Conservation (phyloP, 768 basidiomycete species). For the Tulasnella sp. region DNA sequence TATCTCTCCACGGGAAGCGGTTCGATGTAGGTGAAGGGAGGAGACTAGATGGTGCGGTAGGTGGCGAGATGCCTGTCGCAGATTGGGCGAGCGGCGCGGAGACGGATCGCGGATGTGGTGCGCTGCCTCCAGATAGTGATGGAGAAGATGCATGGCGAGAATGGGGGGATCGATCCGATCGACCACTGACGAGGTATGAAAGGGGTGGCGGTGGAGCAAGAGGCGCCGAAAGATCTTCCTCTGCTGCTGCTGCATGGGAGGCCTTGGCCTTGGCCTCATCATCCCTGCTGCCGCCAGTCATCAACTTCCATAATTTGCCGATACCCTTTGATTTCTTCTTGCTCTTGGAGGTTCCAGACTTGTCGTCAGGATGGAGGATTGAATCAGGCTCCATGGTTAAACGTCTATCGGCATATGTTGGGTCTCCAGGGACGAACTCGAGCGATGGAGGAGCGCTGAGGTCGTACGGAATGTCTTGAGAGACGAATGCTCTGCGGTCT, state of each 20-base stretch:
- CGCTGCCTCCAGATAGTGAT: not conserved
- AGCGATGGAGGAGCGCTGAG: slow-evolving; percentile 10
- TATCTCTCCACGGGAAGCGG: slow-evolving; percentile 23
- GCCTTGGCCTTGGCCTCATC: slow-evolving; percentile 17
- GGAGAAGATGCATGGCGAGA: slow-evolving; percentile 18
- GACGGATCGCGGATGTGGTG: slow-evolving; percentile 21
- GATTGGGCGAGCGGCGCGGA: slow-evolving; percentile 11
- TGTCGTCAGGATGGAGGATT: slow-evolving; percentile 1
- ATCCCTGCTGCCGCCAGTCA: slow-evolving; percentile 45
- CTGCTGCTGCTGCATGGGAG: slow-evolving; percentile 32
- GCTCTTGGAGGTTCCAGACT: slow-evolving; percentile 37
- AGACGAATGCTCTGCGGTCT: slow-evolving; percentile 35
- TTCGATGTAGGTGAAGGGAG: slow-evolving; percentile 71
- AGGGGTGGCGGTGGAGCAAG: slow-evolving; percentile 86
- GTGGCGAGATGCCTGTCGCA: slow-evolving; percentile 55
- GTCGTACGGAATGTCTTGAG: slow-evolving; percentile 12
- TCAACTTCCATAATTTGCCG: slow-evolving; percentile 72
- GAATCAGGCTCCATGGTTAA: not conserved
- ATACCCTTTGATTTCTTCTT: slow-evolving; percentile 67
- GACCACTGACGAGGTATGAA: slow-evolving; percentile 63
- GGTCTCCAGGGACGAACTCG: not conserved
- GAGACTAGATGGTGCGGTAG: slow-evolving; percentile 66
- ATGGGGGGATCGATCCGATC: slow-evolving; percentile 36
- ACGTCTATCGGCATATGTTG: not conserved
- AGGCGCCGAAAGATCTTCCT: slow-evolving; percentile 59